Conservation (phyloP, 1,284 basidiomycete species). For the Paramarasmius palmivorus region DNA sequence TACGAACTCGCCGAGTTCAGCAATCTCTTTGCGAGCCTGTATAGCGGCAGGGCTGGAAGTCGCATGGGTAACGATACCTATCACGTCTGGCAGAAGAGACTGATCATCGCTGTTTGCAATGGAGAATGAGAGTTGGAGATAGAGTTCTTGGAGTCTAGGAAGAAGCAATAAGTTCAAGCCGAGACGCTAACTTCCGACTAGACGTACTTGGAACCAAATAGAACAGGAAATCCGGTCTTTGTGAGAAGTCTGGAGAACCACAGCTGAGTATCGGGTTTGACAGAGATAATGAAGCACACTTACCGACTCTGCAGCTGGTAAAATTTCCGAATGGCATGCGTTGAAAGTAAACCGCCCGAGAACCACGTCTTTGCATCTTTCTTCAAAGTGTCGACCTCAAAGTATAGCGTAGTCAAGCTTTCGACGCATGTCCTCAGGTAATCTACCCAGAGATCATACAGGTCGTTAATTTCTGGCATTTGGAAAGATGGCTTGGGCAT, state of each 20-base stretch:
- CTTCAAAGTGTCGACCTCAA: conserved; percentile 11
- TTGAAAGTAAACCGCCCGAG: conserved; percentile 12
- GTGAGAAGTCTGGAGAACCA: conserved; percentile 4
- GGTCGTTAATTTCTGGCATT: conserved; percentile 8
- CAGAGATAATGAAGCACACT: no score
- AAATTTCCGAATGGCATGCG: conserved; percentile 13
- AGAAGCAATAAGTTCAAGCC: not conserved
- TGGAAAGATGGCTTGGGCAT: conserved; percentile 11
- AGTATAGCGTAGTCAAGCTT: conserved; percentile 13
- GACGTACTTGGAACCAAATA: conserved; percentile 13
- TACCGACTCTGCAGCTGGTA: conserved; percentile 15
- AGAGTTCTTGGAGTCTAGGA: conserved; percentile 12
- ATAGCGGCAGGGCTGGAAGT: conserved; percentile 12
- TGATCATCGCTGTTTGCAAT: conserved; percentile 14
- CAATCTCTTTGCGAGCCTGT: conserved; percentile 11
- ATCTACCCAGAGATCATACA: conserved; percentile 15
- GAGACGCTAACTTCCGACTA: not conserved
- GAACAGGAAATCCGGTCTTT: conserved; percentile 10
- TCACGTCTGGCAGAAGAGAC: conserved; percentile 12
- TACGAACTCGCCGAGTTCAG: conserved; percentile 14
- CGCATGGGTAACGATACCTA: conserved; percentile 13
- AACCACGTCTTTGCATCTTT: conserved; percentile 14
- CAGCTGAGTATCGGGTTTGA: not conserved
- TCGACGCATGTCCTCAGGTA: conserved; percentile 13
- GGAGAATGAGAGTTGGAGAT: conserved; percentile 12